Evolutionary conservation across 768 basidiomycete species (phyloP).

Genomic region (Vararia minispora): DNA sequence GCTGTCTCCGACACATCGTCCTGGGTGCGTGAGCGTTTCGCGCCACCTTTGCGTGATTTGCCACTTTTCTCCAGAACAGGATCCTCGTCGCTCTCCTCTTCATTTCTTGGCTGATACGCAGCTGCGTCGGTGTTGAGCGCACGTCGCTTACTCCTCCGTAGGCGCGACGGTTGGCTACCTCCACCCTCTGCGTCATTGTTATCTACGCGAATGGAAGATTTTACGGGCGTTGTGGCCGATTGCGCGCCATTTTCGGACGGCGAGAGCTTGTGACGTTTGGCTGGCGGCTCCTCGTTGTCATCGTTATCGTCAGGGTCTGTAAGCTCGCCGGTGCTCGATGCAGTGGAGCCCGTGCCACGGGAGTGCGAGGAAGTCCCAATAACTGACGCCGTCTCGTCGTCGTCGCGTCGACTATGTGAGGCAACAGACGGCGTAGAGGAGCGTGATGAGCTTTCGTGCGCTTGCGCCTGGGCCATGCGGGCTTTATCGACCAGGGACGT

Average conservation of each 20-base stretch:
- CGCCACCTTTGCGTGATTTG: conserved; percentile 4
- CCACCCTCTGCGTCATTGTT: too few relatives aligned
- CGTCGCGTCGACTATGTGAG: background rate
- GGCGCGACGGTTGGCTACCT: background rate
- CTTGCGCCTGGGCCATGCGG: conserved; percentile 8
- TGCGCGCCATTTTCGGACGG: too few relatives aligned
- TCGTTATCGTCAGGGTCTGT: conserved; percentile 3
- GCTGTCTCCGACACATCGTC: conserved; percentile 3
- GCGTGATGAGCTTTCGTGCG: conserved; percentile 3
- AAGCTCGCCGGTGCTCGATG: conserved; percentile 1
- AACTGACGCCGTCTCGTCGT: conserved; percentile 2
- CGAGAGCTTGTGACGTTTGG: conserved; percentile 5
- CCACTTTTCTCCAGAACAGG: conserved; percentile 2
- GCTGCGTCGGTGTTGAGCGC: conserved; percentile 10
- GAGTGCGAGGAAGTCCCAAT: background rate
- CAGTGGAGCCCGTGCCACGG: background rate
- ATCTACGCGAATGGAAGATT: too few relatives aligned
- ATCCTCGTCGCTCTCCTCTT: conserved; percentile 7
- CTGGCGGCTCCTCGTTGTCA: background rate
- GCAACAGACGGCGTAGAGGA: conserved; percentile 2
- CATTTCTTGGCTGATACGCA: conserved; percentile 11
- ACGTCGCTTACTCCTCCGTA: conserved; percentile 12
- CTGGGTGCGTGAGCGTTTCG: conserved; percentile 11
- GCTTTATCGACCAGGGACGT: conserved; percentile 6
- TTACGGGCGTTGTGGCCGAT: too few relatives aligned